Percentiles rank a stretch among this genome's conserved stretches.
phyloP scores from a whole-genome alignment of 805 yeast species.

The Tetrapisispora fleetii region DNA sequence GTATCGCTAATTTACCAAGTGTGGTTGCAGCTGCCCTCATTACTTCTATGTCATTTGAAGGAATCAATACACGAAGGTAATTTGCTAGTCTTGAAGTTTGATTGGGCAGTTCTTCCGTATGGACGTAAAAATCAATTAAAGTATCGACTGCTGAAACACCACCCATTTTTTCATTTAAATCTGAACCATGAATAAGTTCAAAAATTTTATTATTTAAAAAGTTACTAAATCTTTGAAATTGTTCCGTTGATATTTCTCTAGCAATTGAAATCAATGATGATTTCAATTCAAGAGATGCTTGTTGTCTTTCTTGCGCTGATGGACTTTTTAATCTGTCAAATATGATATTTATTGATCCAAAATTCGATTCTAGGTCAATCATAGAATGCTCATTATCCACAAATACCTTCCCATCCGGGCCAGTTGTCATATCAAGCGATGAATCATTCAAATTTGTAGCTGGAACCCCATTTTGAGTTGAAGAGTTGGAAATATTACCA shows the following conservation, averaged over 20 bases:
- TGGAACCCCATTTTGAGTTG: slow-evolving; percentile 10
- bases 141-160: slow-evolving; percentile 88
- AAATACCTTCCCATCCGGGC: slow-evolving; percentile 13
- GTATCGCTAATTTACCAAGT: slow-evolving; percentile 78
- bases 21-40: slow-evolving; percentile 83
- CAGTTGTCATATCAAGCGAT: slow-evolving; percentile 8
- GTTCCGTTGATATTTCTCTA: slow-evolving; percentile 74
- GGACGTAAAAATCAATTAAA: slow-evolving; percentile 73
- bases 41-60: slow-evolving; percentile 73
- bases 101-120: slow-evolving; percentile 74
- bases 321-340: slow-evolving; percentile 32
- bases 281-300: slow-evolving; percentile 62
- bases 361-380: slow-evolving; percentile 20
- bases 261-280: slow-evolving; percentile 62
- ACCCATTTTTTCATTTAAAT: slow-evolving; percentile 65
- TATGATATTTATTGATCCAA: slow-evolving; percentile 29
- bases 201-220: slow-evolving; percentile 81
- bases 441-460: slow-evolving; percentile 7
- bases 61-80: slow-evolving; percentile 68
- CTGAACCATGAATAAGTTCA: slow-evolving; percentile 70
- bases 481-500: slow-evolving; percentile 17
- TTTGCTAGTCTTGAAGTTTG: slow-evolving; percentile 89
- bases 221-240: slow-evolving; percentile 69
- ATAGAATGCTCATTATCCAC: slow-evolving; percentile 14
- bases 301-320: slow-evolving; percentile 27